These are phyloP conservation scores for Aspergillus pseudoterreus DNA, from an alignment of 2,329 filamentous ascomycete species.

Conservation along the genomic window DNA sequence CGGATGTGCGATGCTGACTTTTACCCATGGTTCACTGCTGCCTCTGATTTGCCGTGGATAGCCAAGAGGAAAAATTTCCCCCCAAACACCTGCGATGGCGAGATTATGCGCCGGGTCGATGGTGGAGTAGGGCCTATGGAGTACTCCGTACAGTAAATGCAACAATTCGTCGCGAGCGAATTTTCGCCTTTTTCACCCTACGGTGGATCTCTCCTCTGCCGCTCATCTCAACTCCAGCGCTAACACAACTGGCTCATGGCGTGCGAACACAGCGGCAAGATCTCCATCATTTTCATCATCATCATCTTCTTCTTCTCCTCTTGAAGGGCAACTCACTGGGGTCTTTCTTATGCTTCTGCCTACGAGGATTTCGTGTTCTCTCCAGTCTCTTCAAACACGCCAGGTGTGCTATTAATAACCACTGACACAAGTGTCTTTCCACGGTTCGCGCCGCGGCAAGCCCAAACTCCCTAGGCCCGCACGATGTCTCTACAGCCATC, in stretches of 20 bases:
- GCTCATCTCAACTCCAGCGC: background rate
- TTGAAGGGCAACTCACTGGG: background rate
- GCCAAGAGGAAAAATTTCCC: slow-evolving; percentile 5
- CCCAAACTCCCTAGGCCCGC: background rate
- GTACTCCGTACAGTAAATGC: no score
- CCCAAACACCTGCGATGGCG: slow-evolving; percentile 1
- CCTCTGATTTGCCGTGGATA: slow-evolving; percentile 11
- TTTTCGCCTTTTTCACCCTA: background rate
- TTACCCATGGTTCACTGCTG: slow-evolving; percentile 2
- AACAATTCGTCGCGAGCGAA: no score
- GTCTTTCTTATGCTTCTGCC: background rate
- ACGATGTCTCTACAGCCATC: background rate
- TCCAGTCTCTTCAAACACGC: background rate
- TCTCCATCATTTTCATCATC: background rate
- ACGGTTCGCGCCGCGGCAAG: background rate
- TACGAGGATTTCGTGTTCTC: background rate
- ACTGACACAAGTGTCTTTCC: background rate
- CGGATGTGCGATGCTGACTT: slow-evolving; percentile 13
- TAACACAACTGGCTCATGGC: background rate
- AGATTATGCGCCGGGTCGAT: slow-evolving; percentile 4
- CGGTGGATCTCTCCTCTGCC: background rate
- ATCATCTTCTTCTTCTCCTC: background rate
- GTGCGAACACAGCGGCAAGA: background rate
- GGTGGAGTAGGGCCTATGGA: slow-evolving; percentile 2
- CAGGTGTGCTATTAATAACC: slow-evolving; percentile 9